Conservation (phyloP, 2,329 filamentous ascomycete genomes). For the Orbilia brochopaga region DNA sequence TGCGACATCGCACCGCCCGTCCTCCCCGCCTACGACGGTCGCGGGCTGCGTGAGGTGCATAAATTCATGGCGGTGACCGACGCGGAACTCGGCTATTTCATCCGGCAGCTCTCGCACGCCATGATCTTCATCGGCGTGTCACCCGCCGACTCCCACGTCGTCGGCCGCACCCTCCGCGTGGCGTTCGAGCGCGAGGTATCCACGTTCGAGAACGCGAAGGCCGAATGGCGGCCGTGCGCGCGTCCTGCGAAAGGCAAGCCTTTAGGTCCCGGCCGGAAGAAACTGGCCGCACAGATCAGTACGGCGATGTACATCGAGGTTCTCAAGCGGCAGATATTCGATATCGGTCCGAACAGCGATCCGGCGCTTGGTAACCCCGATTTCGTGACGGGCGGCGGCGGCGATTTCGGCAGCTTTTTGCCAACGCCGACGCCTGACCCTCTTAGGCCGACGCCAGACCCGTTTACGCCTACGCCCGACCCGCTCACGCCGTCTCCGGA, state of each 20-base stretch:
- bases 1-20: neutral
- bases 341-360: too few relatives aligned
- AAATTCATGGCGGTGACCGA: constrained; percentile 8
- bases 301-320: neutral
- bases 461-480: too few relatives aligned
- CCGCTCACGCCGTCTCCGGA: too few relatives aligned
- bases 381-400: too few relatives aligned
- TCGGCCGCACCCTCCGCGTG: neutral
- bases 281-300: neutral
- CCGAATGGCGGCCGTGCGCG: neutral
- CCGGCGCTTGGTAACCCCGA: too few relatives aligned
- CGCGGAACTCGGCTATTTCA: constrained; percentile 9
- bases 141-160: neutral
- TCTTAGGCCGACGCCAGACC: too few relatives aligned
- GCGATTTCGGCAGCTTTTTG: too few relatives aligned
- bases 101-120: constrained; percentile 10
- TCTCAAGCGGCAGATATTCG: neutral
- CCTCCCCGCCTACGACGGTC: neutral
- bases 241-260: neutral
- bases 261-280: neutral
- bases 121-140: constrained; percentile 9
- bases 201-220: neutral
- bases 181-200: neutral
- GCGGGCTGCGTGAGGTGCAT: neutral
- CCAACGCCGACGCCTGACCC: too few relatives aligned